These are phyloP conservation scores for Hymenoscyphus albidus DNA, from an alignment of 2,329 filamentous ascomycete genomes.

Conservation along the genomic window DNA sequence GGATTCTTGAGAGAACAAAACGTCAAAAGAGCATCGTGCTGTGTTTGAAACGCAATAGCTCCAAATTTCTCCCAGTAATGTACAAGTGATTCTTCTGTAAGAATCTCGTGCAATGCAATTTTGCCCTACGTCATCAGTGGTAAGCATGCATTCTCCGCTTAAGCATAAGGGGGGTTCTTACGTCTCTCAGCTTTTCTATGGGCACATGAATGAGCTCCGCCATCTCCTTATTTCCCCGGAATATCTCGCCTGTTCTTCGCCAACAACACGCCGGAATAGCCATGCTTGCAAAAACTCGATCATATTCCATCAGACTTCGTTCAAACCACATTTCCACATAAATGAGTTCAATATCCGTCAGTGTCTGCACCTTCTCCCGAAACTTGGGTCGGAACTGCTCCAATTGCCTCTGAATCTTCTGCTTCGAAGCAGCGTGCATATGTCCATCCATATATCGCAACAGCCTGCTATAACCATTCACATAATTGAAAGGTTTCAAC, in stretches of 20 bases:
- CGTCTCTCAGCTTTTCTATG: constrained; percentile 85
- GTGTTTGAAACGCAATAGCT: constrained; percentile 91
- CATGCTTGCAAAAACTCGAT: constrained; percentile 98
- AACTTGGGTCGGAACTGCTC: constrained; percentile 95
- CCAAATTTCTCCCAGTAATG: constrained; percentile 99
- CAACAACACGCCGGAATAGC: constrained; percentile 97
- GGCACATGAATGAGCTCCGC: constrained; percentile 91
- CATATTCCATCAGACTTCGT: constrained; percentile 92
- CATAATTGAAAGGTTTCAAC: constrained; percentile 96
- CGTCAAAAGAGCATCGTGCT: constrained; percentile 91
- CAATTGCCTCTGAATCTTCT: constrained; percentile 87
- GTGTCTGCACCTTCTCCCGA: constrained; percentile 83
- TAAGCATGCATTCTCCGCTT: constrained; percentile 12
- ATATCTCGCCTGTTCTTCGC: constrained; percentile 95
- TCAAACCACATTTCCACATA: constrained; percentile 99
- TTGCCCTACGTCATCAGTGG: constrained; percentile 61
- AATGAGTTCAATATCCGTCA: constrained; percentile 92
- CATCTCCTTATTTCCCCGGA: constrained; percentile 97
- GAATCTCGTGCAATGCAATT: constrained; percentile 89
- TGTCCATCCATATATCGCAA: constrained; percentile 90
- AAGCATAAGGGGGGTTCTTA: constrained; percentile 46
- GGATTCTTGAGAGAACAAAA: constrained; percentile 88
- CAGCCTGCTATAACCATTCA: constrained; percentile 88
- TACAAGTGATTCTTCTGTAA: constrained; percentile 90
- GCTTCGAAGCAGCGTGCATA: constrained; percentile 74